These are phyloP conservation scores for Vicia sativa DNA, from an alignment of 306 rosid species.

Conservation along the genomic window DNA sequence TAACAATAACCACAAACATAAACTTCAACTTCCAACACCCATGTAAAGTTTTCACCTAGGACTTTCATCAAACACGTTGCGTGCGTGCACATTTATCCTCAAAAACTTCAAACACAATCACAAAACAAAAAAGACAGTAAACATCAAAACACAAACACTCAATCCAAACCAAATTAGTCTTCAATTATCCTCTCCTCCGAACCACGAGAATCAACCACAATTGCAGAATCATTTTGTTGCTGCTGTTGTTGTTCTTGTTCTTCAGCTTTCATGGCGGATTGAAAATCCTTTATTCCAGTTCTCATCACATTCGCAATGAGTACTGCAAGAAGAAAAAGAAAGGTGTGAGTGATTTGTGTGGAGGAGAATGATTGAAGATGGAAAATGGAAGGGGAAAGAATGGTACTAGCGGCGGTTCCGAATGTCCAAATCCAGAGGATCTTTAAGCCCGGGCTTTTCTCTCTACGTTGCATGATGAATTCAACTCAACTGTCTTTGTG, in stretches of 20 bases:
- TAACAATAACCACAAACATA: not conserved
- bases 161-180: slow-evolving; percentile 10
- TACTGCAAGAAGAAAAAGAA: slow-evolving; percentile 40
- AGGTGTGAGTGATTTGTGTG: not conserved
- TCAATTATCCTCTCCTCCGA: slow-evolving; percentile 37
- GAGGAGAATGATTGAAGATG: not conserved
- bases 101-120: not conserved
- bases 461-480: not conserved
- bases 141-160: not conserved
- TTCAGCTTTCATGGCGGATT: slow-evolving; percentile 44
- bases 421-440: slow-evolving; percentile 19
- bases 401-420: slow-evolving; percentile 6
- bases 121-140: not conserved
- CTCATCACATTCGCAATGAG: slow-evolving; percentile 61
- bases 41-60: slow-evolving; percentile 30
- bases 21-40: not conserved
- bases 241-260: slow-evolving; percentile 37
- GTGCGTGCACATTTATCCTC: slow-evolving; percentile 15
- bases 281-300: slow-evolving; percentile 62
- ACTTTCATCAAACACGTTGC: slow-evolving; percentile 56
- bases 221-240: slow-evolving; percentile 29
- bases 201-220: slow-evolving; percentile 38
- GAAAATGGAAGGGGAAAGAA: not conserved
- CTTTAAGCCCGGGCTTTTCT: slow-evolving; percentile 8
- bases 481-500: too few species aligned